Evolutionary conservation across 306 rosid species (phyloP), one percentile per base, ranked within the genome.

Genomic region (Quercus wislizeni): DNA sequence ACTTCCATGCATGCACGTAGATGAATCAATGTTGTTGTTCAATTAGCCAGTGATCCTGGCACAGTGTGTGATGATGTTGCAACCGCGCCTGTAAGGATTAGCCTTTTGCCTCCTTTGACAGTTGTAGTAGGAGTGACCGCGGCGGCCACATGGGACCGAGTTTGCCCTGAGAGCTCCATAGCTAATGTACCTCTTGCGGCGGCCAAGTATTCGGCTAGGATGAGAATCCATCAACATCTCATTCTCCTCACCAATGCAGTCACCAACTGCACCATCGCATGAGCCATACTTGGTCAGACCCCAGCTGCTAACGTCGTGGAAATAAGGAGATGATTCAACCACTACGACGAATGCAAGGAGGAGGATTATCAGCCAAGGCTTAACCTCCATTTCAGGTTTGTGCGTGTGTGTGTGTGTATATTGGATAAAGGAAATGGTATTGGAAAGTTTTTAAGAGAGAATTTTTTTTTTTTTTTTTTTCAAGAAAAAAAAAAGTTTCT

Each of bases 121-220:
- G 63, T 80, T 79, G 61, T 91, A 91, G 74, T 91, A 91, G 14
- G 95, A 91, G 3, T 9, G 15, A 31, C 92, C 95, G 0, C 88
- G 90, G 13, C 82, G 82, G 19, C 69, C 76, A 23, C 87, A 84
- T 2, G 92, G 92, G 9, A 81, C 51, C 0, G 35, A 21, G 69
- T 89, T 73, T 0, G 69, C 25, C 52, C 1, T 76, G 6, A 91
- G 76, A 11, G 91, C 87, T 2, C 61, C 68, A 31, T 89, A 89
- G 43, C 87, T 35, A 1, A 89, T 82, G 83, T 33, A 87, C 55
- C 30, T 71, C 2, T 10, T 2, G 1, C 73, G 19, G 0, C 76
- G 54, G 0, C 11, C 23, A 0, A 87, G 76, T 0, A 46, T 30
- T 19, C 83, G 85, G 54, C 10, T 76, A 0, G 52, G 5, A 15